Percentiles rank a stretch among this genome's conserved stretches.
Evolutionary conservation across 2,329 filamentous ascomycete genomes (phyloP).

Genomic region (Didymellaceae sp.): DNA sequence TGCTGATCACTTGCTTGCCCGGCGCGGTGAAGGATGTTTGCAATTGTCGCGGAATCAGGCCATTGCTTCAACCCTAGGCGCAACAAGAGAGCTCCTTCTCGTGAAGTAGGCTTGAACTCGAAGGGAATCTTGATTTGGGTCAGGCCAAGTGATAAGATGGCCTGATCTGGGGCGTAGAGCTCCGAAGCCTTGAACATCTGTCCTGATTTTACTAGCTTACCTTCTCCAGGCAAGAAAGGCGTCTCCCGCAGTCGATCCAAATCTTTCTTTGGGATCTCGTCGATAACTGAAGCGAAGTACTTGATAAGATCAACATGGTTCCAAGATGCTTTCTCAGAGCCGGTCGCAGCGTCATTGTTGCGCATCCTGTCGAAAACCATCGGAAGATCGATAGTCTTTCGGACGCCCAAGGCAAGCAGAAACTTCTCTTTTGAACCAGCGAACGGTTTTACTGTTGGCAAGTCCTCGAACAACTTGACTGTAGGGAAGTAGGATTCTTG

Average conservation of each 20-base stretch:
- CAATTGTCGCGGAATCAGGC: slow-evolving; percentile 75
- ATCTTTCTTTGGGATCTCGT: slow-evolving; percentile 86
- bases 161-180: slow-evolving; percentile 45
- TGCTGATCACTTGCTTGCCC: slow-evolving; percentile 58
- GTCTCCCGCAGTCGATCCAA: slow-evolving; percentile 78
- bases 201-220: slow-evolving; percentile 31
- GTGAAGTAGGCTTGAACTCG: slow-evolving; percentile 63
- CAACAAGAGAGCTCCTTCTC: slow-evolving; percentile 76
- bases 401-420: slow-evolving; percentile 79
- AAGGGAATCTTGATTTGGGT: slow-evolving; percentile 72
- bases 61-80: slow-evolving; percentile 74
- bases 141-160: slow-evolving; percentile 40
- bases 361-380: slow-evolving; percentile 91
- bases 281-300: slow-evolving; percentile 86
- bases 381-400: slow-evolving; percentile 92
- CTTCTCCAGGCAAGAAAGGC: slow-evolving; percentile 77
- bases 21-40: slow-evolving; percentile 75
- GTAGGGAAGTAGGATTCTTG: slow-evolving; percentile 87
- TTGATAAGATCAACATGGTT: slow-evolving; percentile 95
- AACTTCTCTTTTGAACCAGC: slow-evolving; percentile 89
- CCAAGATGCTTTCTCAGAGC: slow-evolving; percentile 67
- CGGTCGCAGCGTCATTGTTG: slow-evolving; percentile 60
- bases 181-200: slow-evolving; percentile 47
- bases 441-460: slow-evolving; percentile 78
- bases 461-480: slow-evolving; percentile 94